These are phyloP conservation scores for Jacaranda mimosifolia DNA, from an alignment of 257 asterid genomes.

Conservation along the genomic window DNA sequence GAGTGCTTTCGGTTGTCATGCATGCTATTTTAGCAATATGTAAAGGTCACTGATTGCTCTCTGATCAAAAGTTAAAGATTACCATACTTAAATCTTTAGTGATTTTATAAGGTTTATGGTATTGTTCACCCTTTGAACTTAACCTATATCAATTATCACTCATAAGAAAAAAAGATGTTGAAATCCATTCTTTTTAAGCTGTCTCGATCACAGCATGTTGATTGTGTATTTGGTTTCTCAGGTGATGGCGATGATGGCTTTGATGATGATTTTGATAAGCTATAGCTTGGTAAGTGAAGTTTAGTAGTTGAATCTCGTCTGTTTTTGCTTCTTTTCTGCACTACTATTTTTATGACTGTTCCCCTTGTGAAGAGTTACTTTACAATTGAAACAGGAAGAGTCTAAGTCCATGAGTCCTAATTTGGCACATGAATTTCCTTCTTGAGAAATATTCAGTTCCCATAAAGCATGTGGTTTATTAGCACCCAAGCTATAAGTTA, in stretches of 20 bases:
- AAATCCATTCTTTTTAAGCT: background rate
- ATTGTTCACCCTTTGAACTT: background rate
- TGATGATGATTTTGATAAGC: constrained; percentile 76
- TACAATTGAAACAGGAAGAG: background rate
- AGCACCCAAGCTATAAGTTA: background rate
- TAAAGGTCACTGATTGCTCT: no score
- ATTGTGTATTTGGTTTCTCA: constrained; percentile 36
- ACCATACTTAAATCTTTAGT: no score
- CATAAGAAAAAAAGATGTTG: background rate
- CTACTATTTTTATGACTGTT: background rate
- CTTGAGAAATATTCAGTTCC: background rate
- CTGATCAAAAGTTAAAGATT: no score
- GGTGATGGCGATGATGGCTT: constrained; percentile 60
- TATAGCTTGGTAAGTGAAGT: constrained; percentile 57
- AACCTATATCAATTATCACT: background rate
- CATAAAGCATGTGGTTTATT: background rate
- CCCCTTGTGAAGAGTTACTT: background rate
- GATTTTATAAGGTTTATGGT: background rate
- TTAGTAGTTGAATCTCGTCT: constrained; percentile 3
- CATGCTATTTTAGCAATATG: no score
- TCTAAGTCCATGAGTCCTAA: background rate
- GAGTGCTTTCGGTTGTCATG: background rate
- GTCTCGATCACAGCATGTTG: constrained; percentile 10
- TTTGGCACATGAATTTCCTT: background rate
- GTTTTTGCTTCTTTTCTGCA: background rate